Evolutionary conservation across 148 eudicot genomes (phyloP).

Genomic region (Drosera capensis): DNA sequence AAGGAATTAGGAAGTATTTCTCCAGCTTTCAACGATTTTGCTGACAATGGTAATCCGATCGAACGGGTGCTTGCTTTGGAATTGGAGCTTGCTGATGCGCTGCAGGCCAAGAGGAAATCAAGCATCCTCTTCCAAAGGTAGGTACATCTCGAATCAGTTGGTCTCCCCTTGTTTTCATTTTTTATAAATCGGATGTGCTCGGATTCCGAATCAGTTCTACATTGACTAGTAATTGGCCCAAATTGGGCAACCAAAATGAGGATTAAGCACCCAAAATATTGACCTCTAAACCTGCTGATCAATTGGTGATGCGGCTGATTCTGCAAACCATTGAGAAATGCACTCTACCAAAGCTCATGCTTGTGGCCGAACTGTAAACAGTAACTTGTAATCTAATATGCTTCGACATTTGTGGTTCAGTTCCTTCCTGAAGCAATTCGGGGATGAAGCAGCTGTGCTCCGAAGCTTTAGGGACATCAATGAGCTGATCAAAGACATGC

Average conservation of each 20-base stretch:
- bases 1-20: conserved; percentile 63
- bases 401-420: conserved; percentile 18
- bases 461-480: conserved; percentile 89
- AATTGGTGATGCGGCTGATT: no score
- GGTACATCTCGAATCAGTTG: background rate
- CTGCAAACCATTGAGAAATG: no score
- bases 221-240: no score
- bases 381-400: no score
- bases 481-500: conserved; percentile 72
- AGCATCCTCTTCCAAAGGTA: conserved; percentile 70
- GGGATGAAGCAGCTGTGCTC: conserved; percentile 73
- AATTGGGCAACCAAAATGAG: no score
- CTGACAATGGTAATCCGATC: conserved; percentile 60
- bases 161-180: no score
- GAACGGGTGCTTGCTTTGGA: conserved; percentile 96
- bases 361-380: no score
- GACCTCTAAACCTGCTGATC: no score
- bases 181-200: no score
- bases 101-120: conserved; percentile 61
- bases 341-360: no score
- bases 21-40: conserved; percentile 35
- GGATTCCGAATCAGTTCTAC: no score
- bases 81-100: conserved; percentile 88
- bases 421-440: conserved; percentile 79
- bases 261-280: no score